A percentile compares a stretch with the other conserved stretches of the same genome.
Conservation (phyloP, 2,329 filamentous ascomycete genomes). For the Davidsoniella virescens region DNA sequence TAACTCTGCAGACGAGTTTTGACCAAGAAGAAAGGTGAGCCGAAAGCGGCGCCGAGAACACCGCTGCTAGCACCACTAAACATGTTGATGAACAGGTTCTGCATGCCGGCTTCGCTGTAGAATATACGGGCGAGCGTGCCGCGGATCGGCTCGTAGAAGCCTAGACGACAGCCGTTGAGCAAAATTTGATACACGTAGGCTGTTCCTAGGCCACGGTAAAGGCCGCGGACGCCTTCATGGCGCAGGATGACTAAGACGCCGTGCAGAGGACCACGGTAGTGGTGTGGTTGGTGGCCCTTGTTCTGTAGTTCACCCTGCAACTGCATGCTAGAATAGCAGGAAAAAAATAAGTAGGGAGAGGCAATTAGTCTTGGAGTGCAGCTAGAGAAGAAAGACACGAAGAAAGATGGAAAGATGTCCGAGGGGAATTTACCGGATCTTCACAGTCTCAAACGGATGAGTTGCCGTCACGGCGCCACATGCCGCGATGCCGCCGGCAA, state of each 20-base stretch:
- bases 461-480: conserved; percentile 96
- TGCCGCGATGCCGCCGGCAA: conserved; percentile 89
- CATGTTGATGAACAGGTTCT: conserved; percentile 84
- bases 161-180: conserved; percentile 87
- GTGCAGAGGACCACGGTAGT: conserved; percentile 85
- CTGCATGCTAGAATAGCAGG: conserved; percentile 50
- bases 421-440: conserved; percentile 59
- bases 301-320: conserved; percentile 87
- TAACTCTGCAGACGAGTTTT: conserved; percentile 93
- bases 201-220: conserved; percentile 78
- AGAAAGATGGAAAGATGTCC: background rate
- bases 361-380: conserved; percentile 6
- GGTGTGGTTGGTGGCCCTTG: conserved; percentile 67
- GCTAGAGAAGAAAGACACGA: background rate
- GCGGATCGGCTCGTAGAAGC: conserved; percentile 94
- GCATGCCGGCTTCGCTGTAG: conserved; percentile 55
- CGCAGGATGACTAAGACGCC: conserved; percentile 77
- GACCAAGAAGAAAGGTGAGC: conserved; percentile 92
- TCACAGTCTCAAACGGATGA: conserved; percentile 96
- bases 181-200: conserved; percentile 95
- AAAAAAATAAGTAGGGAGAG: background rate
- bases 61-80: conserved; percentile 80
- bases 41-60: conserved; percentile 78
- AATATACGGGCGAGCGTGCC: conserved; percentile 50
- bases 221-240: conserved; percentile 73